Conservation (phyloP, 1,284 basidiomycete species). For the Ceratobasidium papillatum region DNA sequence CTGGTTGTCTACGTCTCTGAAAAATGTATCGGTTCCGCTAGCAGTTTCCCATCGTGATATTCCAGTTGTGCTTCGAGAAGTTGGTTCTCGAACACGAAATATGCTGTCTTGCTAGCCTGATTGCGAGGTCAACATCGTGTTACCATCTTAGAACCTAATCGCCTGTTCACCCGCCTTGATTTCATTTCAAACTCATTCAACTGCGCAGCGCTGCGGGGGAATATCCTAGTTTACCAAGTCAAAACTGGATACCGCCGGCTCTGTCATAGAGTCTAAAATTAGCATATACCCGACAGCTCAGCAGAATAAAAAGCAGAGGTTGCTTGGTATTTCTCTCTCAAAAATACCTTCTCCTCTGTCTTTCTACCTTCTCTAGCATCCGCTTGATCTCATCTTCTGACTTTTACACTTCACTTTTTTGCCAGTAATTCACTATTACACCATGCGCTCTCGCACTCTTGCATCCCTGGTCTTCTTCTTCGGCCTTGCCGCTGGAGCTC, state of each 20-base stretch:
- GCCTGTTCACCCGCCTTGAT: not conserved
- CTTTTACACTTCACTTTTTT: no score
- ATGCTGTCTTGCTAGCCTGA: not conserved
- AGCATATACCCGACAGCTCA: not conserved
- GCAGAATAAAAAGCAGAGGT: not conserved
- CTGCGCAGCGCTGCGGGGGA: conserved; percentile 2
- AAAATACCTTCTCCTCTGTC: not conserved
- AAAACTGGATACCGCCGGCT: not conserved
- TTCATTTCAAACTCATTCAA: not conserved
- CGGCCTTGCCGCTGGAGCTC: not conserved
- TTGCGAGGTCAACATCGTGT: not conserved
- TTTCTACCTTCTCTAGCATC: no score
- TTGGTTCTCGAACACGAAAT: not conserved
- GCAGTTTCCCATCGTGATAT: no score
- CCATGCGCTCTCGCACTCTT: not conserved
- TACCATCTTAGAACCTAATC: not conserved
- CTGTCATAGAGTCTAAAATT: not conserved
- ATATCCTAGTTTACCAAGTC: not conserved
- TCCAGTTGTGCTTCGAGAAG: not conserved
- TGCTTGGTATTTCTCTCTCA: not conserved
- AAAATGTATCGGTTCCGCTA: no score
- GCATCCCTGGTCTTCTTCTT: not conserved
- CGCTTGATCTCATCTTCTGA: not conserved
- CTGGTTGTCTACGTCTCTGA: no score
- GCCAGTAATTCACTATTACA: not conserved